Conservation (phyloP, 1,139 yeast genomes). For the Wickerhamomyces sp. region DNA sequence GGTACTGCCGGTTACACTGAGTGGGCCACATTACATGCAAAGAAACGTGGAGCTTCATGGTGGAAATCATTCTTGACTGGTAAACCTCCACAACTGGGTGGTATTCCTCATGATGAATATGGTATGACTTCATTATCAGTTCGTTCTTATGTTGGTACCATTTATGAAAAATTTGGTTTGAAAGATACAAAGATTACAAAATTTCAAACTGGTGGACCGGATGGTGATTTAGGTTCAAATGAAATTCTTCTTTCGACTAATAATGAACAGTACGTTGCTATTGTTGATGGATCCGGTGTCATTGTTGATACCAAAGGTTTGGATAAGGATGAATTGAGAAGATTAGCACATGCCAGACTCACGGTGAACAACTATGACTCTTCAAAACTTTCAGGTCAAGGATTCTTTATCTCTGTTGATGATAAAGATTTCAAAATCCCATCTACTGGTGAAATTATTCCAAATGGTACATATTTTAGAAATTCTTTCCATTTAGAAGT, state of each 20-base stretch:
- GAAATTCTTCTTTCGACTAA: constrained; percentile 78
- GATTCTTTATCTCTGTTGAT: constrained; percentile 82
- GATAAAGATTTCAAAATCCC: constrained; percentile 80
- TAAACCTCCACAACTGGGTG: constrained; percentile 86
- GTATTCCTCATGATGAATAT: constrained; percentile 96
- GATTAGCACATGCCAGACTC: constrained; percentile 73
- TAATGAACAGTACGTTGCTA: constrained; percentile 77
- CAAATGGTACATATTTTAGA: constrained; percentile 89
- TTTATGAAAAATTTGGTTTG: constrained; percentile 73
- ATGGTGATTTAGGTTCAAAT: constrained; percentile 95
- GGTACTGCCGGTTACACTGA: constrained; percentile 94
- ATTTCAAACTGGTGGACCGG: constrained; percentile 98
- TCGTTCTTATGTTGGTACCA: constrained; percentile 85
- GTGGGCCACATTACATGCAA: constrained; percentile 98
- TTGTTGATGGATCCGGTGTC: constrained; percentile 96
- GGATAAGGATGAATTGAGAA: constrained; percentile 68
- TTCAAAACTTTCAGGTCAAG: constrained; percentile 61
- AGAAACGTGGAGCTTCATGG: constrained; percentile 93
- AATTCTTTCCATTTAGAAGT: constrained; percentile 81
- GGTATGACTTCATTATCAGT: constrained; percentile 98
- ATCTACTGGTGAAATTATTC: constrained; percentile 56
- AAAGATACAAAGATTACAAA: constrained; percentile 60
- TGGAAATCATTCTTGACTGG: constrained; percentile 99
- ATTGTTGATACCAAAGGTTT: constrained; percentile 88
- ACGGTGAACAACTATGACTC: constrained; percentile 71